phyloP scores from a whole-genome alignment of 495 filamentous ascomycete genomes.

The Aspergillus affinis region DNA sequence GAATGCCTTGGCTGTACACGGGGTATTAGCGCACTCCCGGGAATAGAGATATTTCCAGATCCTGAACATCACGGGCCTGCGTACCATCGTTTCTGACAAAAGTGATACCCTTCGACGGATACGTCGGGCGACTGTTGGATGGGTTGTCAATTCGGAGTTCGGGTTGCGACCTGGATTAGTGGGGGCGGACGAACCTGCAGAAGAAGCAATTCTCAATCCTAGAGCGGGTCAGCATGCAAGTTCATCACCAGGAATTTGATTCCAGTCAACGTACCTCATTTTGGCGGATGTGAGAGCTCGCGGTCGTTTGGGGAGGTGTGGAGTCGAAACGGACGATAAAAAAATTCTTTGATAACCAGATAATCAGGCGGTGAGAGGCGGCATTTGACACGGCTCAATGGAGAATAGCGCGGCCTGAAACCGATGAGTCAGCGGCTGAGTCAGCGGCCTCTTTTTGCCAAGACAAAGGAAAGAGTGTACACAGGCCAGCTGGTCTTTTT shows the following conservation, averaged over 20 bases:
- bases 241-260: not conserved
- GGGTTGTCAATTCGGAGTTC: not conserved
- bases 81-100: conserved; percentile 55
- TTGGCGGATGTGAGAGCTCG: not conserved
- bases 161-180: not conserved
- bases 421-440: not conserved
- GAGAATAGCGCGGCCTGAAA: not conserved
- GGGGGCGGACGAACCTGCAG: conserved; percentile 51
- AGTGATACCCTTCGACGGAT: conserved; percentile 87
- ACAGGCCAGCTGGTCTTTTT: too few species aligned
- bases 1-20: conserved; percentile 22
- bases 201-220: conserved; percentile 90
- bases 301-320: not conserved
- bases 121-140: conserved; percentile 55
- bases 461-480: too few species aligned
- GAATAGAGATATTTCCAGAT: conserved; percentile 37
- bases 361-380: not conserved
- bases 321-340: not conserved
- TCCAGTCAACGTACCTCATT: not conserved
- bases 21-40: conserved; percentile 13
- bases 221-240: not conserved
- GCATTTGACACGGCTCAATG: not conserved
- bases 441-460: not conserved
- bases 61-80: not conserved
- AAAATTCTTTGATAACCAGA: not conserved